Conservation (phyloP, 495 filamentous ascomycete species). For the Lichenothelia convexa region DNA sequence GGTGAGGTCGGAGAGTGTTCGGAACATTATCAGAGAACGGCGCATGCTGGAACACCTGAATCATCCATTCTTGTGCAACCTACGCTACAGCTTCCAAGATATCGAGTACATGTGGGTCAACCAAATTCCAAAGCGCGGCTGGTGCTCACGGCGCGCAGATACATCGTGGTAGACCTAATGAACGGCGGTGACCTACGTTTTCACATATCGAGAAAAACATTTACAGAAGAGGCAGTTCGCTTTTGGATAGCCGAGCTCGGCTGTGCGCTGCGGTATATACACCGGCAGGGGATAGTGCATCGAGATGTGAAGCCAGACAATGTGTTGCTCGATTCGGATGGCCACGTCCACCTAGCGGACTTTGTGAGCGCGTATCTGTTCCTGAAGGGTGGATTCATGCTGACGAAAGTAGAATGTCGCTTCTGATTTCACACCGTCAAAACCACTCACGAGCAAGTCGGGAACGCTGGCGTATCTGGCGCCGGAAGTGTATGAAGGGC, state of each 20-base stretch:
- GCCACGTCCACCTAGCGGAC: conserved; percentile 93
- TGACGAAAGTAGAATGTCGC: conserved; percentile 65
- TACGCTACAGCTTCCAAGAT: conserved; percentile 98
- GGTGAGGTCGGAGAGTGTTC: conserved; percentile 89
- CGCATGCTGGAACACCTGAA: conserved; percentile 96
- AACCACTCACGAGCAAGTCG: conserved; percentile 80
- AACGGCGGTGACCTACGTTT: conserved; percentile 93
- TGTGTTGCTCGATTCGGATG: conserved; percentile 79
- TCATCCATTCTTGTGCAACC: conserved; percentile 94
- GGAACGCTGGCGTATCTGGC: conserved; percentile 92
- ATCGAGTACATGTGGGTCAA: conserved; percentile 85
- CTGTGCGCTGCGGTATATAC: conserved; percentile 82
- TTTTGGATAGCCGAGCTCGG: conserved; percentile 94
- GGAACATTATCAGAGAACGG: conserved; percentile 93
- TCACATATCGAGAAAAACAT: conserved; percentile 93
- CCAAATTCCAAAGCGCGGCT: conserved; percentile 4
- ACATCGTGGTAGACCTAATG: conserved; percentile 96
- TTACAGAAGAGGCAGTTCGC: conserved; percentile 88
- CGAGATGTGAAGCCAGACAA: conserved; percentile 96
- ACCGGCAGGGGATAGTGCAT: conserved; percentile 84
- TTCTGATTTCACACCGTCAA: conserved; percentile 73
- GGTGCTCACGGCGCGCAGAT: conserved; percentile 36
- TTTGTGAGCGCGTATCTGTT: conserved; percentile 45
- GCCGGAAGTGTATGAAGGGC: conserved; percentile 82
- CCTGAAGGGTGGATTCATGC: conserved; percentile 1